Evolutionary conservation across 352 stramenopile genomes (phyloP).

Genomic region (Thalassiosira mediterranea): DNA sequence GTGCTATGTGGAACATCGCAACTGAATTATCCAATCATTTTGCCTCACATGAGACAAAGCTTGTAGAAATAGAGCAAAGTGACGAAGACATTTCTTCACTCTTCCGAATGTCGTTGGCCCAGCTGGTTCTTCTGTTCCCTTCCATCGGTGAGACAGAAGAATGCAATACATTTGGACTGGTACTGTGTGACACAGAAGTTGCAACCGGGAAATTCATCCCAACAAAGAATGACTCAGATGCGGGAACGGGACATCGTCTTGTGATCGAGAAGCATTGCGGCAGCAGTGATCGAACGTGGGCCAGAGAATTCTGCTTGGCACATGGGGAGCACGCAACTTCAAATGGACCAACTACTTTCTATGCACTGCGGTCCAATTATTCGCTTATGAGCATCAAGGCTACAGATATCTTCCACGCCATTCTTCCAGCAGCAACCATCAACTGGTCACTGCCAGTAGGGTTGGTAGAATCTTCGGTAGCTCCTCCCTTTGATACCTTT

Average conservation of each 20-base stretch:
- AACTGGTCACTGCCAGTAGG: constrained; percentile 19
- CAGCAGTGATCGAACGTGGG: constrained; percentile 26
- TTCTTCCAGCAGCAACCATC: constrained; percentile 28
- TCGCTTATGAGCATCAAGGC: not conserved
- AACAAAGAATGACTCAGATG: not conserved
- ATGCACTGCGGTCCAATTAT: constrained; percentile 28
- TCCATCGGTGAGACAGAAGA: not conserved
- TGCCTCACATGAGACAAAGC: not conserved
- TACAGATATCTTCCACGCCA: constrained; percentile 11
- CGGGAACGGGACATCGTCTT: not conserved
- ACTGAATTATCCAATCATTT: constrained; percentile 23
- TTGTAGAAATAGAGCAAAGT: constrained; percentile 20
- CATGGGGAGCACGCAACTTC: not conserved
- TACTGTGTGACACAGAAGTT: constrained; percentile 26
- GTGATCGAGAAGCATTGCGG: constrained; percentile 33
- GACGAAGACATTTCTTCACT: constrained; percentile 25
- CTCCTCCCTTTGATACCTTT: constrained; percentile 33
- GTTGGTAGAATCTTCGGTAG: constrained; percentile 13
- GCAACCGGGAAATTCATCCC: constrained; percentile 1
- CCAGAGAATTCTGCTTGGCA: constrained; percentile 10
- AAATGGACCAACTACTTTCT: constrained; percentile 17
- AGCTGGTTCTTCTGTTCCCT: constrained; percentile 16
- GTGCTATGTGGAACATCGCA: constrained; percentile 13
- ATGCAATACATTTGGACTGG: constrained; percentile 26
- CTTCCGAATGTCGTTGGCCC: constrained; percentile 34